Base-by-base conservation (phyloP, 257 asterid genomes). In the Rehmannia glutinosa region DNA sequence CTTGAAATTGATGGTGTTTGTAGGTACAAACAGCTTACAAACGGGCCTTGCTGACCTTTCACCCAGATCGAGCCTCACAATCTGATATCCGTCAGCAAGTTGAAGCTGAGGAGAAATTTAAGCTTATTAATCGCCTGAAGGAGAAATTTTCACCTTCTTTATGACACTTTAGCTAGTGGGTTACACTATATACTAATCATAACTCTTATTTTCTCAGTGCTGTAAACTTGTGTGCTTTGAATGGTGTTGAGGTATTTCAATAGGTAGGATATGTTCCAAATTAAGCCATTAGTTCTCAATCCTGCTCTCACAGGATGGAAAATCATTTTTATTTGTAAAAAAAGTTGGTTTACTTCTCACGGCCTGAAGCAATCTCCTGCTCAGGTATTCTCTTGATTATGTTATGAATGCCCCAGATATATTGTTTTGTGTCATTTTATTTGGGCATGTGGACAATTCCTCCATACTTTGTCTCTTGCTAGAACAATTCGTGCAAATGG, bases 71-170 rank as follows among this genome's bases (percentile, higher is more conserved):
- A 65, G 91, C 96, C 72, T 75, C 85, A 21, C 73, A 71, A 68
- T 80, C 82, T 41, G 89, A 90, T 68, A 64, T 88, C 38, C 86
- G 85, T 15, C 83, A 80, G 61, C 91, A 82, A 70, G 97, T 94
- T 41, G 99, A 94, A 76, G 92, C 99, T 12, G 97, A 94, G 81
- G 99, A 94, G 77, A 94, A 88, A 72, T 90, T 91, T 65, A 94
- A 94, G 90, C 93, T 94, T 70, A 82, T 93, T 24, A 82, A 82
- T 57, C 90, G 95, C 33, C 74, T 88, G 81, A 88, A 85, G 84
- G 96, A 90, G 79, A 90, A 85, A 73, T 83, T 80, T 64, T 53
- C 53, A 15, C 55, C 72, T 36, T 21, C 58, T 30, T 42, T 36
- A 55, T 46, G 73, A 66, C 50, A 25, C 17, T 65, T 38, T n/a